A percentile compares a stretch with the other conserved stretches of the same genome.
Conservation (phyloP, 352 stramenopile species). For the Globisporangium takayamanum region DNA sequence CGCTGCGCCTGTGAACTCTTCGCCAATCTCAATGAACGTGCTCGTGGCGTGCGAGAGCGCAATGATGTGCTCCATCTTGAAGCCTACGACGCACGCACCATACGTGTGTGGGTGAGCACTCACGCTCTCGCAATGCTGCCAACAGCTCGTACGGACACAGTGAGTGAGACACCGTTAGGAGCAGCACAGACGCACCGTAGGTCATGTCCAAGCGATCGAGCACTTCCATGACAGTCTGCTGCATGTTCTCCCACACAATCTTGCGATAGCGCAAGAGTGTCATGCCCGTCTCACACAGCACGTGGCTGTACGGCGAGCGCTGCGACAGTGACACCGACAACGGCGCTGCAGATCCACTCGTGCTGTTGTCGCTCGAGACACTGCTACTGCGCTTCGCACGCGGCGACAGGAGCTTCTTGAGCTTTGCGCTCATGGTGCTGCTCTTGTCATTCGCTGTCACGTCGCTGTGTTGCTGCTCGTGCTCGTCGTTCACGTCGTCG, state of each 20-base stretch:
- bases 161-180: background rate
- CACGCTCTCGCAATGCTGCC: too few relatives aligned
- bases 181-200: conserved; percentile 33
- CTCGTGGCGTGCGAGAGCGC: conserved; percentile 66
- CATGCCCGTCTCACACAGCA: conserved; percentile 76
- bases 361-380: conserved; percentile 18
- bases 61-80: conserved; percentile 88
- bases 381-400: conserved; percentile 30
- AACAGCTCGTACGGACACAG: conserved; percentile 3
- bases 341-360: background rate
- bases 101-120: conserved; percentile 3
- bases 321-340: conserved; percentile 7
- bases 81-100: conserved; percentile 23
- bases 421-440: conserved; percentile 9
- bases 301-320: conserved; percentile 47
- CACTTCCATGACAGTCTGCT: conserved; percentile 69
- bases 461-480: conserved; percentile 9
- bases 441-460: conserved; percentile 3
- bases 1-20: conserved; percentile 74
- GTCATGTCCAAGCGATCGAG: conserved; percentile 66
- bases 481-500: conserved; percentile 28
- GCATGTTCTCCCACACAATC: conserved; percentile 85
- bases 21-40: conserved; percentile 74
- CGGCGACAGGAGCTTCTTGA: conserved; percentile 19
- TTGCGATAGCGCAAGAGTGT: conserved; percentile 72